A percentile compares a stretch with the other conserved stretches of the same genome.
Evolutionary conservation across 495 filamentous ascomycete genomes (phyloP).

Genomic region (Penicillium cinerascens): DNA sequence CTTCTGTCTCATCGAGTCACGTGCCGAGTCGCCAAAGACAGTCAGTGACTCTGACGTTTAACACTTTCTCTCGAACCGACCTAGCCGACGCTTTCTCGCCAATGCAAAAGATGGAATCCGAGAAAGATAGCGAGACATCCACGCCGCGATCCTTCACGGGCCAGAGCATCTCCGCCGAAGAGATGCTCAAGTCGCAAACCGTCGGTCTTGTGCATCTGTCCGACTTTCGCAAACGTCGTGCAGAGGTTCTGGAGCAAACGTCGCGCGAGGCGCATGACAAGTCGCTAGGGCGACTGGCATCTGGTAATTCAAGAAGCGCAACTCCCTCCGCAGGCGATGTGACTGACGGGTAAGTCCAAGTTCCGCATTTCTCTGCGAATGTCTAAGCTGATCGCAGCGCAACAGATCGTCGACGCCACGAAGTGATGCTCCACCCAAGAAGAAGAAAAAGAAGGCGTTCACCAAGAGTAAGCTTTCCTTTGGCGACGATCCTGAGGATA

Average conservation of each 20-base stretch:
- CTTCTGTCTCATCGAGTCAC: conserved; percentile 10
- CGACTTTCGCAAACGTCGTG: conserved; percentile 96
- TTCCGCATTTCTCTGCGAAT: conserved; percentile 3
- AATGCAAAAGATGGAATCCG: conserved; percentile 31
- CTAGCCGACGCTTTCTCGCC: neutral
- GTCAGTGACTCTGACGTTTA: conserved; percentile 11
- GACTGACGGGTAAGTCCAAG: conserved; percentile 49
- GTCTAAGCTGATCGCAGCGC: conserved; percentile 36
- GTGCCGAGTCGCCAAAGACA: conserved; percentile 13
- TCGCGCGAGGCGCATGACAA: conserved; percentile 73
- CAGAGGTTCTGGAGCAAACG: conserved; percentile 88
- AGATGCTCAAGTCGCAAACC: conserved; percentile 87
- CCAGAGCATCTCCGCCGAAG: conserved; percentile 77
- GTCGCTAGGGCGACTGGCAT: conserved; percentile 47
- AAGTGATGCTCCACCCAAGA: conserved; percentile 48
- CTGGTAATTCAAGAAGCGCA: conserved; percentile 46
- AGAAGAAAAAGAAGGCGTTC: conserved; percentile 65
- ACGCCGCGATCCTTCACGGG: conserved; percentile 62
- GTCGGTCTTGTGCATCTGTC: conserved; percentile 88
- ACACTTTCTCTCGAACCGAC: neutral
- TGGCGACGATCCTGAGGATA: conserved; percentile 53
- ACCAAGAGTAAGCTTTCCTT: conserved; percentile 70
- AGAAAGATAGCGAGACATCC: conserved; percentile 36
- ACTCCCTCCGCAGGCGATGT: conserved; percentile 53
- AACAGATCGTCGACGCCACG: conserved; percentile 39